phyloP scores from a whole-genome alignment of 108 stramenopile species.

The Schizochytrium sp. region DNA sequence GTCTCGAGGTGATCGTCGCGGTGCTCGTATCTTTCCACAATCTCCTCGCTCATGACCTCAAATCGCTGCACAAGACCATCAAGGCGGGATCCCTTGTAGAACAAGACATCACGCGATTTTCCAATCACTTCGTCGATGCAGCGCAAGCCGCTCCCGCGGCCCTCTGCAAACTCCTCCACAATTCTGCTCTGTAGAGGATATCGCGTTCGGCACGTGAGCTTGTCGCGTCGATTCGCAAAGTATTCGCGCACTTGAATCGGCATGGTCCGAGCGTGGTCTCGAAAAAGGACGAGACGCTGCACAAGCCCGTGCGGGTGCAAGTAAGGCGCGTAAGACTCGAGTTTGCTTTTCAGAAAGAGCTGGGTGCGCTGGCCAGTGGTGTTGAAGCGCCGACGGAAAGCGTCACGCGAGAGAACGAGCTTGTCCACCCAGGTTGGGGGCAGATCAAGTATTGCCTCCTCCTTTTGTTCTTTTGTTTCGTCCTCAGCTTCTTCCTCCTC shows the following conservation, averaged over 20 bases:
- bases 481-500: conserved; percentile 5
- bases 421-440: conserved; percentile 48
- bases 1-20: not conserved
- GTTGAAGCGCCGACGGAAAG: conserved; percentile 34
- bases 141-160: conserved; percentile 27
- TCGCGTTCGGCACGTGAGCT: conserved; percentile 42
- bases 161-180: conserved; percentile 51
- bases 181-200: conserved; percentile 34
- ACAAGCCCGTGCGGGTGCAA: conserved; percentile 53
- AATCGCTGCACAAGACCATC: conserved; percentile 46
- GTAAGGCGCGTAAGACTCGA: conserved; percentile 54
- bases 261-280: conserved; percentile 40
- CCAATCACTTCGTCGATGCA: conserved; percentile 30
- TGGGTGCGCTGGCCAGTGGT: conserved; percentile 44
- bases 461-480: not conserved
- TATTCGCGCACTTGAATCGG: conserved; percentile 45
- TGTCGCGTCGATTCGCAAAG: conserved; percentile 49
- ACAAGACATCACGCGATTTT: conserved; percentile 33
- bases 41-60: conserved; percentile 44
- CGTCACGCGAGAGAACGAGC: conserved; percentile 33
- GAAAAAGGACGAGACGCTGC: conserved; percentile 40
- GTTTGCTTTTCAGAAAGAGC: conserved; percentile 47
- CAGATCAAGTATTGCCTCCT: conserved; percentile 37
- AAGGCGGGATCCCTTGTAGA: conserved; percentile 44
- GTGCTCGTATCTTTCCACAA: conserved; percentile 40